These are phyloP conservation scores for Chenopodium suecicum DNA, from an alignment of 148 eudicot species.

Conservation along the genomic window DNA sequence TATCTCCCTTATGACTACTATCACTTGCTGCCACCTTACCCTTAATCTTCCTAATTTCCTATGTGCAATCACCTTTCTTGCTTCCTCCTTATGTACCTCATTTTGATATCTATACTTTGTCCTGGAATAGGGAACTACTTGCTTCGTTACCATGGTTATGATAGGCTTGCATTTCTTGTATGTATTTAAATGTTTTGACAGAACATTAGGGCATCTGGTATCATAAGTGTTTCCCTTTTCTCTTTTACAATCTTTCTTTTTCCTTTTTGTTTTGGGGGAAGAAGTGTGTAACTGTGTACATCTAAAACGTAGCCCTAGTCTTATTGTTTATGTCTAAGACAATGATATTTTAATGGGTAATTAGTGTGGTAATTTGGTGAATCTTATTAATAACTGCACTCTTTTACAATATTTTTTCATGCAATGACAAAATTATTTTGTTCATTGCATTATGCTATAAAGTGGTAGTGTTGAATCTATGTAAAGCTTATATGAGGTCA, in stretches of 20 bases:
- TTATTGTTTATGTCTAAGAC: too few relatives aligned
- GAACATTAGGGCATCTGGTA: not conserved
- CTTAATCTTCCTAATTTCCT: not conserved
- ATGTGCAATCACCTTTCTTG: not conserved
- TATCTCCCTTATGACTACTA: not conserved
- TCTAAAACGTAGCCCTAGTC: too few relatives aligned
- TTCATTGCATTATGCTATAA: too few relatives aligned
- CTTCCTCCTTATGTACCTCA: not conserved
- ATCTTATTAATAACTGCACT: too few relatives aligned
- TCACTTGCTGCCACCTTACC: not conserved
- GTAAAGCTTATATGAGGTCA: not conserved
- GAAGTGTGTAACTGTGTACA: too few relatives aligned
- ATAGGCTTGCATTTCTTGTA: not conserved
- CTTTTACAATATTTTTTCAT: too few relatives aligned
- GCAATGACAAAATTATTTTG: too few relatives aligned
- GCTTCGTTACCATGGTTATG: constrained; percentile 5
- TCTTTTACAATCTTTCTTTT: not conserved
- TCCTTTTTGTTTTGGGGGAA: not conserved
- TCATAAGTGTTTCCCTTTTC: not conserved
- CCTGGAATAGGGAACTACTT: not conserved
- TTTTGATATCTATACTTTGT: not conserved
- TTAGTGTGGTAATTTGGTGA: too few relatives aligned
- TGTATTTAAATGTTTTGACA: not conserved
- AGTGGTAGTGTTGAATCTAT: too few relatives aligned
- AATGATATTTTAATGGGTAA: too few relatives aligned